Percentiles rank a stretch among this genome's conserved stretches.
phyloP scores from a whole-genome alignment of 768 basidiomycete genomes.

The Tricholoma bakamatsutake region DNA sequence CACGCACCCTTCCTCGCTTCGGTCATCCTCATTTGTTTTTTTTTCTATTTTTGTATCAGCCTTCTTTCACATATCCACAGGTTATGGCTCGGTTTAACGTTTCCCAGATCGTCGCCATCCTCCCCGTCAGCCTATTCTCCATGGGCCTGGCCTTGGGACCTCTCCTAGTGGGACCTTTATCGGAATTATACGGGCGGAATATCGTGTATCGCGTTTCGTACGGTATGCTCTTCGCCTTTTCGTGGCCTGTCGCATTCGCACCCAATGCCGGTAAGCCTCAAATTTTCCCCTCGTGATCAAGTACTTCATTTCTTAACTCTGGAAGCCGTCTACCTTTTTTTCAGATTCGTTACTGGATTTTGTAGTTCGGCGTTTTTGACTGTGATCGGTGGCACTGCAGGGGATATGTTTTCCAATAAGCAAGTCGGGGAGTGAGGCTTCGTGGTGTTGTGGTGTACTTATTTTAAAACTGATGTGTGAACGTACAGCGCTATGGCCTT shows the following conservation, averaged over 20 bases:
- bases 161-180: slow-evolving; percentile 46
- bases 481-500: slow-evolving; percentile 42
- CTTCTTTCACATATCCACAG: too few relatives aligned
- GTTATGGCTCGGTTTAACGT: slow-evolving; percentile 29
- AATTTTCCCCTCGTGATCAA: neutral
- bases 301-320: neutral
- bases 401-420: slow-evolving; percentile 50
- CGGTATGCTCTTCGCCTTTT: slow-evolving; percentile 51
- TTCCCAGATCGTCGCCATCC: slow-evolving; percentile 39
- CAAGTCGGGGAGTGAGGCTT: neutral
- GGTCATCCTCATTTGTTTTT: too few relatives aligned
- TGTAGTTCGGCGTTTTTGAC: slow-evolving; percentile 50
- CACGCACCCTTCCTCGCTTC: too few relatives aligned
- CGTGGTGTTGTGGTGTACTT: slow-evolving; percentile 49
- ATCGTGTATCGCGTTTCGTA: slow-evolving; percentile 60
- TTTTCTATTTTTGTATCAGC: too few relatives aligned
- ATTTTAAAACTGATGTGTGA: slow-evolving; percentile 6
- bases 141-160: slow-evolving; percentile 51
- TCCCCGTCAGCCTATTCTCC: slow-evolving; percentile 56
- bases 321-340: slow-evolving; percentile 53
- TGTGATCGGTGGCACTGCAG: slow-evolving; percentile 51
- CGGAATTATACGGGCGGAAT: slow-evolving; percentile 62
- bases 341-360: slow-evolving; percentile 49
- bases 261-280: slow-evolving; percentile 49
- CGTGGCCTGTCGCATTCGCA: slow-evolving; percentile 71